These are phyloP conservation scores for Apiospora rasikravindrae DNA, from an alignment of 2,329 filamentous ascomycete species.

Conservation along the genomic window DNA sequence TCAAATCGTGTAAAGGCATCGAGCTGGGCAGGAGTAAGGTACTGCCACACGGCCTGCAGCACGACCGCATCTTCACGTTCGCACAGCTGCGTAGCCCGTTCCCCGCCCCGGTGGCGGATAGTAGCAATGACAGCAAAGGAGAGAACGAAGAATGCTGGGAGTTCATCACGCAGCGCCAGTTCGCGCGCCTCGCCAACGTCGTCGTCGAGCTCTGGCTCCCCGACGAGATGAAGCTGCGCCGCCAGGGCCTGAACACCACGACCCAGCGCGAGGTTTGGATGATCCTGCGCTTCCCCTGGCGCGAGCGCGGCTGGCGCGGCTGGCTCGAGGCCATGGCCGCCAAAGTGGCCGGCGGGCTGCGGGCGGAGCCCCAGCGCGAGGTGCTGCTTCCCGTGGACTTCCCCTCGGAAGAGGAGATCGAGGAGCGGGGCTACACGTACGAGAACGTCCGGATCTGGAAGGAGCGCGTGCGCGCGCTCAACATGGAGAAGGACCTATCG, in stretches of 20 bases:
- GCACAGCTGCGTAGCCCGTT: constrained; percentile 66
- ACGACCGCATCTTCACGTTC: constrained; percentile 84
- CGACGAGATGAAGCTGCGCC: constrained; percentile 60
- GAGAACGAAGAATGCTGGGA: constrained; percentile 58
- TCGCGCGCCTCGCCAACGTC: constrained; percentile 74
- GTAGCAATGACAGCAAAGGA: constrained; percentile 43
- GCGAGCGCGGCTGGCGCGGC: constrained; percentile 54
- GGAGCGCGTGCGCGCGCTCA: constrained; percentile 59
- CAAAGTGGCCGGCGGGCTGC: constrained; percentile 55
- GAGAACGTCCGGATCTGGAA: constrained; percentile 71
- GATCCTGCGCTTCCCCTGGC: constrained; percentile 70
- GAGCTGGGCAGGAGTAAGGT: constrained; percentile 71
- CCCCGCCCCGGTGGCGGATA: constrained; percentile 49
- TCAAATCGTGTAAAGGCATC: constrained; percentile 82
- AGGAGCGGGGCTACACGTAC: constrained; percentile 61
- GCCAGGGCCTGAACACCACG: constrained; percentile 54
- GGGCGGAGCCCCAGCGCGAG: constrained; percentile 63
- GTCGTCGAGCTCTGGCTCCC: constrained; percentile 72
- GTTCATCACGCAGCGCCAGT: constrained; percentile 73
- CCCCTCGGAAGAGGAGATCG: constrained; percentile 62
- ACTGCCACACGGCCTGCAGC: constrained; percentile 72
- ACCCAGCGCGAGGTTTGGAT: constrained; percentile 60
- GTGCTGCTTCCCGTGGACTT: constrained; percentile 70
- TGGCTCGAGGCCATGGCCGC: constrained; percentile 51
- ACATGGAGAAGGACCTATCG: constrained; percentile 64